Base-by-base conservation (phyloP, 192 early-diverging fungal species). In the Coemansia sp. region DNA sequence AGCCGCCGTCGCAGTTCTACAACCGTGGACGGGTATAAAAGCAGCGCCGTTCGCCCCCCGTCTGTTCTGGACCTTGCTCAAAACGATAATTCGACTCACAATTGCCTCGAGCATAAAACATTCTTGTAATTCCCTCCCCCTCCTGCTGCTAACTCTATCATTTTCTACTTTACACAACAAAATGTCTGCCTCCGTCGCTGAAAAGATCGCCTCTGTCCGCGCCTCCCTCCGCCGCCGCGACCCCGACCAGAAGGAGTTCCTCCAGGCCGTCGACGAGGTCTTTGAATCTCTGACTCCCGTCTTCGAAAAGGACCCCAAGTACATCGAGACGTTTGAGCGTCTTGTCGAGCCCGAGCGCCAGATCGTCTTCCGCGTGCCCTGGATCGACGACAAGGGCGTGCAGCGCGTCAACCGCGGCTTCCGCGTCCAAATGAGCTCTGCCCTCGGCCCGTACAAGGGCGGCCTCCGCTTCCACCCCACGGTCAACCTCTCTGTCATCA, bases 361-460 rank as follows among this genome's bases (percentile, higher is more conserved):
- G 69, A 75, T 83, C 53, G 43, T 59, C 49, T 84, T 84, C 81
- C 82, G 81, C 52, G 83, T 84, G 41, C 73, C 79, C 40, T 84
- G 82, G 83, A 71, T 76, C 60, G 79, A 84, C 57, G 83, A 84
- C 70, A 72, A 65, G 49, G 83, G 82, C 65, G 63, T 72, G 40
- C 72, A 75, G 68, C 76, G 73, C 59, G 65, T 84, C 60, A 84
- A 84, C 81, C 75, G 76, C 67, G 81, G 83, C 59, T 84, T 70
- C 83, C 82, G 83, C 62, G 83, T 84, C 9, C 83, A 84, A 75
- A 80, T 84, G 67, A 83, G 73, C 83, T 84, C 82, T 60, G 82
- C 83, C 17, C 73, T 83, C n/a, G 83, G 83, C 60, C 83, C 83
- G 20, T 84, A 84, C 83, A 84, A 84, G 77, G 82, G 83, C 59